Base-by-base conservation (phyloP, 139 green algal species). In the Edaphochlamys debaryana region DNA sequence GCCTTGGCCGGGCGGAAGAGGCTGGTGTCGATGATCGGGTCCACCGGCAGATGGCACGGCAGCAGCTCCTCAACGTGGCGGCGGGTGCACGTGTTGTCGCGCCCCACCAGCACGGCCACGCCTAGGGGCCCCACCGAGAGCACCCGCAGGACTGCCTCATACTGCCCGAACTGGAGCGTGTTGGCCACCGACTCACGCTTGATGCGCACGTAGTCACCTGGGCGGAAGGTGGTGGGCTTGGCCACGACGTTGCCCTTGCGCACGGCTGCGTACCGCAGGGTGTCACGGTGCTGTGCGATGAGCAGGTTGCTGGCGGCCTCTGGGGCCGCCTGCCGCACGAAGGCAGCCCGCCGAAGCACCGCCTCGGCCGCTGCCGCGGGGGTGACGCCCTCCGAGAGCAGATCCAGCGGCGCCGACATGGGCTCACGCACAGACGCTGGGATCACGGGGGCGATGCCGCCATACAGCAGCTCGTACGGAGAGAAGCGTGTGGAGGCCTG, bases 221-320 rank as follows among this genome's bases (percentile, higher is more conserved):
- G 29, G 3, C 36, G 37, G 45, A 68, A 79, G 30, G 20, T 23
- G 23, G 5, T 40, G 36, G 75, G 30, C 20, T 48, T 79, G 56
- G 79, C 64, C 60, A 68, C 4, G 69, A 64, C 41, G 19, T 30
- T 9, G 45, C 69, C 69, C 6, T 30, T 64, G 30, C 69, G 45
- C 30, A 42, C 64, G 45, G 15, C 30, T 30, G 45, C 15, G n/a
- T 64, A 77, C n/a, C 45, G 45, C 45, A 64, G 32, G 25, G 30
- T 63, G 69, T 77, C 69, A 0, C 67, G 38, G 40, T 73, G 78
- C 45, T 88, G 84, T 13, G 84, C 77, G 40, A 88, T 91, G 2
- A 67, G 34, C 45, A 89, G 72, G 54, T 91, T 88, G 41, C 69
- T 48, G 4, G 36, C 42, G 7, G 80, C 86, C 4, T 72, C n/a